Evolutionary conservation across 2,329 filamentous ascomycete species (phyloP).

Genomic region (Xylariaceae sp.): DNA sequence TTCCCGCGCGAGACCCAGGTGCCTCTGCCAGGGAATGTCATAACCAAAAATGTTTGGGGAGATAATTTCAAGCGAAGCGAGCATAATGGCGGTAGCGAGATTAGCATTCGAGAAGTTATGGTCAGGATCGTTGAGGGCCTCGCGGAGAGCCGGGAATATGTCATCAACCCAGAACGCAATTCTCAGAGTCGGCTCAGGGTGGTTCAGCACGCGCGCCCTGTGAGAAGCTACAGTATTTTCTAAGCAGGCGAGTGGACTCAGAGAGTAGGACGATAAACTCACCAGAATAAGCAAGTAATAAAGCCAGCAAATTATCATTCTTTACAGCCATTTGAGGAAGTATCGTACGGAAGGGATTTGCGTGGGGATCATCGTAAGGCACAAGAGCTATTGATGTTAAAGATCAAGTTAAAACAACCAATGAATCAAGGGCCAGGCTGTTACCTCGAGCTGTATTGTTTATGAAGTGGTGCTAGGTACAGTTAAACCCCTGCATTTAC

Average conservation of each 20-base stretch:
- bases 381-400: constrained; percentile 49
- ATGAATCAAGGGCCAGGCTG: neutral
- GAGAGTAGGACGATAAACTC: constrained; percentile 21
- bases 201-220: constrained; percentile 74
- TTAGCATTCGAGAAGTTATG: constrained; percentile 74
- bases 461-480: constrained; percentile 67
- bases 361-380: constrained; percentile 58
- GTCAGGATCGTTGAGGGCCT: constrained; percentile 66
- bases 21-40: constrained; percentile 80
- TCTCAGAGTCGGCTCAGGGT: constrained; percentile 76
- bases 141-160: constrained; percentile 75
- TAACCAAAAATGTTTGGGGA: constrained; percentile 82
- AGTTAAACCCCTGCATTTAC: constrained; percentile 23
- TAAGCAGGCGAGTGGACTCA: constrained; percentile 24
- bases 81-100: constrained; percentile 83
- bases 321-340: constrained; percentile 68
- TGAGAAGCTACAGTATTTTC: constrained; percentile 67
- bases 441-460: constrained; percentile 76
- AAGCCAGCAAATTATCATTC: constrained; percentile 74
- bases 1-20: constrained; percentile 76
- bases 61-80: constrained; percentile 83
- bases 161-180: constrained; percentile 83
- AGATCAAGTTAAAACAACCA: constrained; percentile 55
- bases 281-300: constrained; percentile 78
- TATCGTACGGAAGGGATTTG: constrained; percentile 60